Evolutionary conservation across 2,329 filamentous ascomycete species (phyloP).

Genomic region (Claviceps citrina): DNA sequence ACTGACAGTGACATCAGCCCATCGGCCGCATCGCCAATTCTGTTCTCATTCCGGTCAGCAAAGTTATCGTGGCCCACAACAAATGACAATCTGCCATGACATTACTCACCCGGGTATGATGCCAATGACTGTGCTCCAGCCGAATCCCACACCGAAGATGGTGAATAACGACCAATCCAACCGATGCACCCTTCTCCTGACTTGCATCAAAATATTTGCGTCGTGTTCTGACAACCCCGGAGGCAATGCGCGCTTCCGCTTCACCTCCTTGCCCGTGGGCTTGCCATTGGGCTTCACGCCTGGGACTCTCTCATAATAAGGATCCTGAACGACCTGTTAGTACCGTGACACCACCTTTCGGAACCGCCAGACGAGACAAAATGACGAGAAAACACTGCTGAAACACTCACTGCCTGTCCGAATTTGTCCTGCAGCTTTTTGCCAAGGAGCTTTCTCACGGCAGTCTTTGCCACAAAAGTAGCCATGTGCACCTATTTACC

Average conservation of each 20-base stretch:
- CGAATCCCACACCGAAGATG: slow-evolving; percentile 67
- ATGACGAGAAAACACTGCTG: not conserved
- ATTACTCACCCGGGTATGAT: slow-evolving; percentile 60
- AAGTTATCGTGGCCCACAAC: not conserved
- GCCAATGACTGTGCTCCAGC: slow-evolving; percentile 77
- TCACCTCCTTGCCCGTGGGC: slow-evolving; percentile 59
- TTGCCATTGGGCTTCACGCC: slow-evolving; percentile 53
- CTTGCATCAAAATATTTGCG: slow-evolving; percentile 64
- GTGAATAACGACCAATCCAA: slow-evolving; percentile 77
- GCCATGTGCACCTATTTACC: slow-evolving; percentile 34
- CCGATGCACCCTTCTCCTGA: slow-evolving; percentile 71
- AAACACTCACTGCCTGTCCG: slow-evolving; percentile 33
- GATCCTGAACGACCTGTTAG: slow-evolving; percentile 46
- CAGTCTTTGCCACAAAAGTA: slow-evolving; percentile 34
- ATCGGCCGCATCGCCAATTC: slow-evolving; percentile 62
- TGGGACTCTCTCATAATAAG: slow-evolving; percentile 72
- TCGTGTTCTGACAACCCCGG: slow-evolving; percentile 73
- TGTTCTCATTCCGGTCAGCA: slow-evolving; percentile 18
- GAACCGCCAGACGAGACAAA: not conserved
- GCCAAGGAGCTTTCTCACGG: slow-evolving; percentile 41
- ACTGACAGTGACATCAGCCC: slow-evolving; percentile 61
- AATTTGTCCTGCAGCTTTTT: slow-evolving; percentile 43
- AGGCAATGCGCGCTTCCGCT: slow-evolving; percentile 70
- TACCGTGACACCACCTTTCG: slow-evolving; percentile 4
- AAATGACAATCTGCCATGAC: not conserved